Conservation (phyloP, 768 basidiomycete genomes). For the Auricularia sp. region DNA sequence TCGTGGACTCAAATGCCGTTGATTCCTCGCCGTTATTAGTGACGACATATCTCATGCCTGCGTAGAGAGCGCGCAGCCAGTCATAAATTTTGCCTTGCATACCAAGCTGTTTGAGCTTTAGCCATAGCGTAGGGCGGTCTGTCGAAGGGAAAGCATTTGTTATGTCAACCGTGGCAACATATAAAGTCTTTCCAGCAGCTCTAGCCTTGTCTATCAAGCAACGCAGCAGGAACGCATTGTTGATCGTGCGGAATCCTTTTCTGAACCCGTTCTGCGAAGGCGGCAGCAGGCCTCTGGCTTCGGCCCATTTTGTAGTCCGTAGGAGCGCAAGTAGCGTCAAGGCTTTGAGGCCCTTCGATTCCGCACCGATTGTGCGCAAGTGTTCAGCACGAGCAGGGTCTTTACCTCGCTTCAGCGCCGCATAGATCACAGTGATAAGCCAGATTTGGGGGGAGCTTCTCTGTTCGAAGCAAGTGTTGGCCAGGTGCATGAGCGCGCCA, state of each 20-base stretch:
- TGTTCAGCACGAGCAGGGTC: neutral
- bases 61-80: constrained; percentile 9
- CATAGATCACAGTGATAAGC: neutral
- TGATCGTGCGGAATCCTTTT: constrained; percentile 16
- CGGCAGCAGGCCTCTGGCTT: constrained; percentile 12
- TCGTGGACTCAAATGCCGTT: constrained; percentile 12
- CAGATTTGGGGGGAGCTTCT: no score
- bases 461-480: no score
- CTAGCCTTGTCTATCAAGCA: constrained; percentile 13
- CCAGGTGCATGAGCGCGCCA: no score
- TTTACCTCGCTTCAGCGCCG: neutral
- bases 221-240: constrained; percentile 18
- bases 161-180: constrained; percentile 16
- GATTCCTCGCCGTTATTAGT: constrained; percentile 3
- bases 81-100: constrained; percentile 9
- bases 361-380: neutral
- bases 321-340: neutral
- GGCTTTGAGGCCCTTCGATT: neutral
- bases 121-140: constrained; percentile 23
- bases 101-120: constrained; percentile 17
- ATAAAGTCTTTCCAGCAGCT: constrained; percentile 8
- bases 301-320: neutral
- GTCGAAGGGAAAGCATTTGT: constrained; percentile 28
- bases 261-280: constrained; percentile 24
- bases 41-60: constrained; percentile 3